Base-by-base conservation (phyloP, 2,329 filamentous ascomycete species). In the Myotisia sp. region DNA sequence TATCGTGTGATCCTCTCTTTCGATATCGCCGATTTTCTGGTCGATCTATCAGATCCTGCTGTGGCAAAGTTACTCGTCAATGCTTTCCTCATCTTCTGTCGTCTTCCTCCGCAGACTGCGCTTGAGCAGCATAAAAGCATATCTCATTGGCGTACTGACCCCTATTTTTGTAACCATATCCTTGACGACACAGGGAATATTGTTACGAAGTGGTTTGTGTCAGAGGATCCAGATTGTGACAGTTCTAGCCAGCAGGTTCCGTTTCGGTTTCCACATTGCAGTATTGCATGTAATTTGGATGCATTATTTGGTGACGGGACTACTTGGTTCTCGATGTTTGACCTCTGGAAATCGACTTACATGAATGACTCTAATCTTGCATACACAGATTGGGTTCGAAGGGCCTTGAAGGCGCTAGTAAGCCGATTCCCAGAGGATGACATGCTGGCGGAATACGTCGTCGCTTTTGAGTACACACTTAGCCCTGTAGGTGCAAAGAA, bases 1-100 rank as follows among this genome's bases (percentile, higher is more conserved):
- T 92, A 80, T 44, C 71, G 85, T 22, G 72, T 90, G 3, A 70
- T 93, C 29, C 71, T 94, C 48, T 85, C 76, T 45, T 71, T 74
- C 0, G 90, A 95, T 51, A 63, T 94, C 13, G 60, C 73, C 41
- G 64, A 70, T 0, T 65, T 79, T 18, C 49, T 92, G 44, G 64
- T 37, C 36, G 50, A 36, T 5, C 51, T 55, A 21, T 45, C 42
- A 31, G 44, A 43, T 3, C 31, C 42, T 5, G 39, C 39, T 2
- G 48, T 70, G 1, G 55, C 51, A 5, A 47, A 54, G 6, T 52
- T 67, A 18, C 54, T 92, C 0, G 35, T 90, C 13, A 71, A 86
- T 46, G 74, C 76, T 3, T 85, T 86, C 43, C 53, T 85, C 2
- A 57, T 72, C 4, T 86, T 83, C 48, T 76, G 68, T 45, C 67